phyloP scores from a whole-genome alignment of 164 flowering plant species.

The Hamamelis virginiana region DNA sequence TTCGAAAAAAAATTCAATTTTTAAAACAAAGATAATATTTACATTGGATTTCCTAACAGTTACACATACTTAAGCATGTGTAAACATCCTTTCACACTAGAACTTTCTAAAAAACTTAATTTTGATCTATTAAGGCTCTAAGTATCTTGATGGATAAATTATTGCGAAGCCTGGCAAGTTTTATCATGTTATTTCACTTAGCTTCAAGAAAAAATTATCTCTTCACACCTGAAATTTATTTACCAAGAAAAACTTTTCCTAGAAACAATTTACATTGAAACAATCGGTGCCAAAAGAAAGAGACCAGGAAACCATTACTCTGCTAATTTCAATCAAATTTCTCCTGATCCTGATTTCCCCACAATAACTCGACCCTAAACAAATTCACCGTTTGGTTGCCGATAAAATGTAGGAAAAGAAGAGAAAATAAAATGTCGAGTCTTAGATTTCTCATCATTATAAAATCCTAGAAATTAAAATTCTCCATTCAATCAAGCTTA shows the following conservation, averaged over 20 bases:
- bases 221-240: too few relatives aligned
- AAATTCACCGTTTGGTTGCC: not conserved
- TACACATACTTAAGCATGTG: too few relatives aligned
- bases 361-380: not conserved
- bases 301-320: not conserved
- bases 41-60: too few relatives aligned
- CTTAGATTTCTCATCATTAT: not conserved
- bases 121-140: too few relatives aligned
- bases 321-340: not conserved
- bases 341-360: not conserved
- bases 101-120: too few relatives aligned
- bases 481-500: not conserved
- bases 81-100: too few relatives aligned
- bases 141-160: too few relatives aligned
- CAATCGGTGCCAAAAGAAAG: not conserved
- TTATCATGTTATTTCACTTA: too few relatives aligned
- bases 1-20: too few relatives aligned
- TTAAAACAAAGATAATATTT: too few relatives aligned
- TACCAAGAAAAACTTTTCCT: not conserved
- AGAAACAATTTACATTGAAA: not conserved
- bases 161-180: too few relatives aligned
- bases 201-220: too few relatives aligned
- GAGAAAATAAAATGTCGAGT: not conserved
- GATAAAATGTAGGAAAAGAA: not conserved
- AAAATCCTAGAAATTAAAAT: not conserved